Evolutionary conservation across 2,329 filamentous ascomycete genomes (phyloP).

Genomic region (Pseudogymnoascus sp.): DNA sequence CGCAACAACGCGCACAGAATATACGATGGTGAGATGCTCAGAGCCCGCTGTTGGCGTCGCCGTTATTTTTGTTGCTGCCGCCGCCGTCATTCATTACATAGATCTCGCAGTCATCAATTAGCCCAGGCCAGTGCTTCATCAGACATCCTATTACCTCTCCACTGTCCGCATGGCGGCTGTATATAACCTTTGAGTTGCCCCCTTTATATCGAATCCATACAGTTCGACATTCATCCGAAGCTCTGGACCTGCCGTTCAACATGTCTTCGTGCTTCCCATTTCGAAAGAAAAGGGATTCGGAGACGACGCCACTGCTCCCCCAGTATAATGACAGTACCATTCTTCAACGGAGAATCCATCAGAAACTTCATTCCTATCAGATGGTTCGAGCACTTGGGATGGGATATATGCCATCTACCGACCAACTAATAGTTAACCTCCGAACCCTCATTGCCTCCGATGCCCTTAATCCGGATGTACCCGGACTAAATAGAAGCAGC

Average conservation of each 20-base stretch:
- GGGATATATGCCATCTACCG: constrained; percentile 88
- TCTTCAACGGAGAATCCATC: constrained; percentile 69
- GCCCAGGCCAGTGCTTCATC: not conserved
- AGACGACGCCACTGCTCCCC: constrained; percentile 65
- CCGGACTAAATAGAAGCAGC: constrained; percentile 72
- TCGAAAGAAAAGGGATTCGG: constrained; percentile 27
- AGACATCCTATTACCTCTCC: not conserved
- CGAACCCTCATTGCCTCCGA: constrained; percentile 73
- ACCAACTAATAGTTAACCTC: constrained; percentile 74
- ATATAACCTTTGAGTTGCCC: not conserved
- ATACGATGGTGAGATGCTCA: not conserved
- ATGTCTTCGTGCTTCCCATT: constrained; percentile 32
- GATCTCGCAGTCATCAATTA: not conserved
- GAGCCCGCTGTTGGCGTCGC: not conserved
- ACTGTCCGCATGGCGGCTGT: not conserved
- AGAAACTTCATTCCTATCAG: constrained; percentile 90
- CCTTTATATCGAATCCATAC: not conserved
- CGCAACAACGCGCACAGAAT: not conserved
- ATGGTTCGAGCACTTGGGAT: constrained; percentile 76
- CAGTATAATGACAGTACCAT: constrained; percentile 76
- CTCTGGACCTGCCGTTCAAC: constrained; percentile 12
- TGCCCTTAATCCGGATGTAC: constrained; percentile 67
- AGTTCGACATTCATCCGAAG: not conserved
- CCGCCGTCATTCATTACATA: not conserved
- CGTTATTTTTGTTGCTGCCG: not conserved